Evolutionary conservation across 768 basidiomycete genomes (phyloP).

Genomic region (Phylloporus scabripes): DNA sequence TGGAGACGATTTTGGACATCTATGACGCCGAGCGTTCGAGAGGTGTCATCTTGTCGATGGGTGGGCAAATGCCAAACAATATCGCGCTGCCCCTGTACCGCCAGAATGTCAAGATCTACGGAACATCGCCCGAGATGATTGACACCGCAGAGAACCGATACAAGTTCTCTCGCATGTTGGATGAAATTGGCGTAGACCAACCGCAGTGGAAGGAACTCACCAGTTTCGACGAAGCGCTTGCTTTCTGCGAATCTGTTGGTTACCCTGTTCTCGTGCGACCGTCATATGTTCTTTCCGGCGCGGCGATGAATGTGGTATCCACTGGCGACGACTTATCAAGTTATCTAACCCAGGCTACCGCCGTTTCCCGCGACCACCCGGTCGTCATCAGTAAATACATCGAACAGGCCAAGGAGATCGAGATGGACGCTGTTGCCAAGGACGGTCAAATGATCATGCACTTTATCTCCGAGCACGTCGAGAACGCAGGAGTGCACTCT

Average conservation of each 20-base stretch:
- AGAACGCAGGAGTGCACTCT: slow-evolving; percentile 98
- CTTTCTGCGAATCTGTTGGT: slow-evolving; percentile 89
- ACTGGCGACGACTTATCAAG: slow-evolving; percentile 85
- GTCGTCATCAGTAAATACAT: slow-evolving; percentile 99
- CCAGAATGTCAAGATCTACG: slow-evolving; percentile 97
- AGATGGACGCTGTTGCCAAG: slow-evolving; percentile 98
- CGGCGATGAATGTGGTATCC: slow-evolving; percentile 99
- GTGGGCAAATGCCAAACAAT: slow-evolving; percentile 98
- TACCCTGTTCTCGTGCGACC: slow-evolving; percentile 96
- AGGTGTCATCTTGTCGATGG: slow-evolving; percentile 96
- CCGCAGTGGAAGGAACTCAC: slow-evolving; percentile 96
- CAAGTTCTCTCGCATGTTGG: slow-evolving; percentile 97
- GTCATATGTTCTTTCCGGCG: slow-evolving; percentile 98
- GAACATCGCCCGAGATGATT: slow-evolving; percentile 99
- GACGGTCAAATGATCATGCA: slow-evolving; percentile 99
- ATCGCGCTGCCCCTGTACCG: slow-evolving; percentile 94
- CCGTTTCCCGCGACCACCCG: slow-evolving; percentile 92
- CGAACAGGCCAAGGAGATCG: slow-evolving; percentile 99
- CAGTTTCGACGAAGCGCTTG: slow-evolving; percentile 78
- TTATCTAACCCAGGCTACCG: slow-evolving; percentile 92
- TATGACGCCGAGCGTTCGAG: slow-evolving; percentile 86
- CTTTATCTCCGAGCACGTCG: slow-evolving; percentile 98
- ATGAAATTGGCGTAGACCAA: slow-evolving; percentile 98
- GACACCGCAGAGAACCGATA: slow-evolving; percentile 98
- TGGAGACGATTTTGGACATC: slow-evolving; percentile 95